These are phyloP conservation scores for Biscutella laevigata DNA, from an alignment of 441 rosid species.

Conservation along the genomic window DNA sequence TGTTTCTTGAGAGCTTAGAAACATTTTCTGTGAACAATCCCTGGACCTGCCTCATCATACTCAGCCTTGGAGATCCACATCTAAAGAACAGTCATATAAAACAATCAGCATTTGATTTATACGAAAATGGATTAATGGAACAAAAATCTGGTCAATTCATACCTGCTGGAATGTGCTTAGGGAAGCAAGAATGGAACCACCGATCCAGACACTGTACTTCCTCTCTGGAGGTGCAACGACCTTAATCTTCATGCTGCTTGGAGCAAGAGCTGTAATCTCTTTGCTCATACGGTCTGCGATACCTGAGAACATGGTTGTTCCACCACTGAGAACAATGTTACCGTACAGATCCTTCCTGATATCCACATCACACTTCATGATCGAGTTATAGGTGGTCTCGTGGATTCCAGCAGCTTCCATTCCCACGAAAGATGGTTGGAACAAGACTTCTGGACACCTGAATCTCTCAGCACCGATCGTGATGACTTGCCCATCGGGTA, in stretches of 20 bases:
- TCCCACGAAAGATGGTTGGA: slow-evolving; percentile 53
- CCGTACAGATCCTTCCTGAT: slow-evolving; percentile 74
- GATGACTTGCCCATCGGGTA: slow-evolving; percentile 60
- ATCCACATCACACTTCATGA: slow-evolving; percentile 86
- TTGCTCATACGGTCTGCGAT: slow-evolving; percentile 84
- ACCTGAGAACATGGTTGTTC: slow-evolving; percentile 78
- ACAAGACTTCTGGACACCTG: slow-evolving; percentile 55
- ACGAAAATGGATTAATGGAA: neutral
- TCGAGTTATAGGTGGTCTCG: slow-evolving; percentile 75
- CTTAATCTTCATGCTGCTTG: slow-evolving; percentile 29
- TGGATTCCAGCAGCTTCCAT: slow-evolving; percentile 71
- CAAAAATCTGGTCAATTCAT: neutral
- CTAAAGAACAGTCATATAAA: neutral
- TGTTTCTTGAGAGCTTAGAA: slow-evolving; percentile 22
- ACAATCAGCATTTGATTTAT: neutral
- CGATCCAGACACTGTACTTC: slow-evolving; percentile 36
- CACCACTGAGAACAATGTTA: slow-evolving; percentile 76
- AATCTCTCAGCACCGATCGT: slow-evolving; percentile 60
- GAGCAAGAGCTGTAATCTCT: slow-evolving; percentile 47
- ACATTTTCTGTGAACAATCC: slow-evolving; percentile 33
- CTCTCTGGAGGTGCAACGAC: slow-evolving; percentile 34
- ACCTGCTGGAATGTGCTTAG: slow-evolving; percentile 37
- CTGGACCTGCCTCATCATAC: slow-evolving; percentile 35
- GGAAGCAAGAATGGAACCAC: slow-evolving; percentile 35
- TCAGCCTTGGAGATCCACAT: slow-evolving; percentile 37